Percentiles rank a stretch among this genome's conserved stretches.
Conservation (phyloP, 2,329 filamentous ascomycete species). For the Colletotrichum kahawae region DNA sequence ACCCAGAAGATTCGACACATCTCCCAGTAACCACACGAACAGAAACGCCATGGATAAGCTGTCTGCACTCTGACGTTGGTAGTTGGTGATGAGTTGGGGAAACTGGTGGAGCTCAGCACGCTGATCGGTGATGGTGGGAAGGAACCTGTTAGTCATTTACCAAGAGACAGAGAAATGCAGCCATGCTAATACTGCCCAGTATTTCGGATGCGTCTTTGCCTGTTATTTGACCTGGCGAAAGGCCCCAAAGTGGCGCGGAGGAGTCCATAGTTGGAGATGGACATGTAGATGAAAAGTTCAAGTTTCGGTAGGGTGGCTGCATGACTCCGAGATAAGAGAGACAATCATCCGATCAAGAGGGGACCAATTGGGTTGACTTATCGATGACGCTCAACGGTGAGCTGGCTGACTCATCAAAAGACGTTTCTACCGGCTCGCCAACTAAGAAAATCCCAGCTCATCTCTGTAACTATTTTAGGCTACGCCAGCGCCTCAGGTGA, state of each 20-base stretch:
- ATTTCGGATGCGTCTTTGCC: slow-evolving; percentile 4
- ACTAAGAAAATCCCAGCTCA: background rate
- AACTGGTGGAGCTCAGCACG: background rate
- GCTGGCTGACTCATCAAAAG: background rate
- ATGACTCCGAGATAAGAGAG: background rate
- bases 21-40: slow-evolving; percentile 5
- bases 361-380: background rate
- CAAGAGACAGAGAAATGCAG: slow-evolving; percentile 14
- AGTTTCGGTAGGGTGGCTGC: background rate
- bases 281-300: background rate
- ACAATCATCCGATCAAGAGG: background rate
- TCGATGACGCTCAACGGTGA: background rate
- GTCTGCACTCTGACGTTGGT: slow-evolving; percentile 1
- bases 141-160: background rate
- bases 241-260: background rate
- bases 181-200: slow-evolving; percentile 13
- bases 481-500: background rate
- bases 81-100: slow-evolving; percentile 5
- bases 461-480: background rate
- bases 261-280: background rate
- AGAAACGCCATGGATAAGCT: slow-evolving; percentile 13
- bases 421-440: background rate
- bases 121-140: too few species aligned
- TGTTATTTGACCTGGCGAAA: background rate
- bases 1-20: slow-evolving; percentile 2